phyloP scores from a whole-genome alignment of 1,284 basidiomycete species.

The Boletus mariae region DNA sequence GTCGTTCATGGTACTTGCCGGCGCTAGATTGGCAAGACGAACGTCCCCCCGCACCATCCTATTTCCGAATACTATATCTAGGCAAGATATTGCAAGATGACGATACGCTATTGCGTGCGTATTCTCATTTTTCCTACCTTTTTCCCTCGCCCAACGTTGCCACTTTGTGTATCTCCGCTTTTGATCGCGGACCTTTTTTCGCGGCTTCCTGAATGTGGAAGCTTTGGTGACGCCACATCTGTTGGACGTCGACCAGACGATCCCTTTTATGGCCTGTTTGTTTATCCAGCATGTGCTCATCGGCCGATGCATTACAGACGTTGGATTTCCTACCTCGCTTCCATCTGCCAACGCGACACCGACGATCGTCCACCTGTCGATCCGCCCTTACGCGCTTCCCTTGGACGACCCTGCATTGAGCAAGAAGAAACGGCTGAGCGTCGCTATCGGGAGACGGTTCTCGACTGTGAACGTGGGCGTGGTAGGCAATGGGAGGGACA shows the following conservation, averaged over 20 bases:
- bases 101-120: conserved; percentile 69
- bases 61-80: conserved; percentile 74
- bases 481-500: conserved; percentile 5
- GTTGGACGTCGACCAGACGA: neutral
- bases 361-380: conserved; percentile 79
- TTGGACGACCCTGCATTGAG: conserved; percentile 45
- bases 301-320: conserved; percentile 34
- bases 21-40: conserved; percentile 73
- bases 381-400: conserved; percentile 60
- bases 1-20: neutral
- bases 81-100: conserved; percentile 85
- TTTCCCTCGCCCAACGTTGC: neutral
- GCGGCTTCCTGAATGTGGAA: neutral
- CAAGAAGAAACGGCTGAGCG: conserved; percentile 50
- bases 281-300: conserved; percentile 7
- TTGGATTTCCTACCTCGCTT: conserved; percentile 43
- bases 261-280: neutral
- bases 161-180: neutral
- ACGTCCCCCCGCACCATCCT: conserved; percentile 75
- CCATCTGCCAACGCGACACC: conserved; percentile 21
- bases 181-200: neutral
- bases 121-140: neutral
- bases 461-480: conserved; percentile 5
- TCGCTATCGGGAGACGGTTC: conserved; percentile 24
- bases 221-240: neutral